Evolutionary conservation across 768 basidiomycete species (phyloP).

Genomic region (Mycena sanguinolenta): DNA sequence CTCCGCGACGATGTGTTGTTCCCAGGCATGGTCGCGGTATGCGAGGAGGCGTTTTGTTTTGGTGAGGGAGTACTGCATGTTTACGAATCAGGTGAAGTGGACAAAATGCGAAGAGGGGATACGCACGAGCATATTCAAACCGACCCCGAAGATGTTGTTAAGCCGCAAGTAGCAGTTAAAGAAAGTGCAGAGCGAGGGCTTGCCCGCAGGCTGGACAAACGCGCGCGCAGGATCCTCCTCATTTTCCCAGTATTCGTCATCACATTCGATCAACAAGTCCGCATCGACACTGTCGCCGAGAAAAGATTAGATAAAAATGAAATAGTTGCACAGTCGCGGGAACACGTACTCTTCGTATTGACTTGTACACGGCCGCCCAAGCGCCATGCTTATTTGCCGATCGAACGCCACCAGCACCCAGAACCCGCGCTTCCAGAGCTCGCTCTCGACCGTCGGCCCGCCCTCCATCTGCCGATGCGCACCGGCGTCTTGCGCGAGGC

Average conservation of each 20-base stretch:
- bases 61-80: conserved; percentile 76
- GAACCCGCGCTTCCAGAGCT: too few species aligned
- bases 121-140: conserved; percentile 42
- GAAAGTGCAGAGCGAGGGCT: conserved; percentile 53
- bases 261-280: conserved; percentile 65
- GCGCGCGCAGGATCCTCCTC: conserved; percentile 49
- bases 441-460: conserved; percentile 47
- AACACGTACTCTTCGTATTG: too few species aligned
- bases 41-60: conserved; percentile 66
- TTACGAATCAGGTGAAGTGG: too few species aligned
- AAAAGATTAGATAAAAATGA: not conserved
- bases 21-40: conserved; percentile 61
- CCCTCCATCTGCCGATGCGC: conserved; percentile 41
- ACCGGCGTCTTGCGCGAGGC: conserved; percentile 32
- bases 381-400: too few species aligned
- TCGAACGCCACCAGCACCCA: too few species aligned
- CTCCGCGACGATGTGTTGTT: conserved; percentile 77
- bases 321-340: too few species aligned
- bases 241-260: conserved; percentile 50
- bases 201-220: conserved; percentile 62
- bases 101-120: too few species aligned
- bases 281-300: conserved; percentile 57
- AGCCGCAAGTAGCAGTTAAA: conserved; percentile 62
- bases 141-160: conserved; percentile 59
- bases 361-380: too few species aligned